Percentiles rank a stretch among this genome's conserved stretches.
These are phyloP conservation scores for Cardamine chenopodiifolia DNA, from an alignment of 345 rosid genomes.

Conservation along the genomic window DNA sequence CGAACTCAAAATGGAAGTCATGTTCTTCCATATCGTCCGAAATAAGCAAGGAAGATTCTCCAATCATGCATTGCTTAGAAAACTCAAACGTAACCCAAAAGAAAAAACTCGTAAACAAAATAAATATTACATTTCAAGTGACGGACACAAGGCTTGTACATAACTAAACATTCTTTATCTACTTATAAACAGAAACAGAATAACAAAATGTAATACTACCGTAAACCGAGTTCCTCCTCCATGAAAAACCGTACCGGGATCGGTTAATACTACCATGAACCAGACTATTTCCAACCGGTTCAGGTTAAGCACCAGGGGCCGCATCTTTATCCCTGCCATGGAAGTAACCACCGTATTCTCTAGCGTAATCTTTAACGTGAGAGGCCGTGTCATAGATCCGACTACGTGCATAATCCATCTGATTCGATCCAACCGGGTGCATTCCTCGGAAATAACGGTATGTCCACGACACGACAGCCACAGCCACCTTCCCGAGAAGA, in stretches of 20 bases:
- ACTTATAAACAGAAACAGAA: constrained; percentile 19
- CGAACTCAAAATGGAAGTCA: background rate
- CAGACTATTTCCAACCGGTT: background rate
- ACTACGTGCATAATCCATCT: constrained; percentile 69
- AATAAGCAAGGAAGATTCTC: constrained; percentile 4
- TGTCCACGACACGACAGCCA: constrained; percentile 60
- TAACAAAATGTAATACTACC: constrained; percentile 5
- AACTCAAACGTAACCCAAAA: background rate
- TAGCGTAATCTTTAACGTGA: constrained; percentile 84
- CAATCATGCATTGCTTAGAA: constrained; percentile 10
- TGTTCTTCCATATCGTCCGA: constrained; percentile 10
- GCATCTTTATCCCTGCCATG: constrained; percentile 90
- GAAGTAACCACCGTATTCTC: constrained; percentile 84
- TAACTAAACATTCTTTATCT: background rate
- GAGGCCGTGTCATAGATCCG: constrained; percentile 84
- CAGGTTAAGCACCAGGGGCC: constrained; percentile 85
- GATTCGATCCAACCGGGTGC: constrained; percentile 75
- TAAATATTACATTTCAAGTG: constrained; percentile 4
- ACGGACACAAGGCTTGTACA: constrained; percentile 16
- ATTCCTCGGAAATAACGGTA: constrained; percentile 69
- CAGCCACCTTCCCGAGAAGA: constrained; percentile 50
- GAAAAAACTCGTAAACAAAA: background rate
- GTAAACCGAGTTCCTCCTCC: constrained; percentile 10
- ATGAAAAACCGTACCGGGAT: constrained; percentile 5
- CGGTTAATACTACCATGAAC: background rate